These are phyloP conservation scores for Rostrohypoxylon terebratum DNA, from an alignment of 495 filamentous ascomycete species.

Conservation along the genomic window DNA sequence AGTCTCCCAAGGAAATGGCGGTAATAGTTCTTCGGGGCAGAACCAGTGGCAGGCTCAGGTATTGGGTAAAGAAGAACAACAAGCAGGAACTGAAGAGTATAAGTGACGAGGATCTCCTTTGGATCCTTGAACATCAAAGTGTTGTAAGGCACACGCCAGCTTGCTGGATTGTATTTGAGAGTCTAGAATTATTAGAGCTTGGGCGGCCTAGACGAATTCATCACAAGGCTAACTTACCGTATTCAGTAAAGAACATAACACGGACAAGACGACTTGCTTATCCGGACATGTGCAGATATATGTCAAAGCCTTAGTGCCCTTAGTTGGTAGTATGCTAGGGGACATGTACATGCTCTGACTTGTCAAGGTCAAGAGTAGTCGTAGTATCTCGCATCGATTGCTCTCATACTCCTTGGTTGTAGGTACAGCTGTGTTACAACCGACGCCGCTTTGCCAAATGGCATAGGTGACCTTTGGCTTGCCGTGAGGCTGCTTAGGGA, in stretches of 20 bases:
- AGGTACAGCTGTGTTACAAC: constrained; percentile 88
- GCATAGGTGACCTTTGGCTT: constrained; percentile 88
- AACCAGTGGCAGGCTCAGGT: constrained; percentile 74
- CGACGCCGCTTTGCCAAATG: constrained; percentile 98
- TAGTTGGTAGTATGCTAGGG: constrained; percentile 82
- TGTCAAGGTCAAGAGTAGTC: constrained; percentile 85
- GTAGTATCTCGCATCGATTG: constrained; percentile 90
- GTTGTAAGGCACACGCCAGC: constrained; percentile 95
- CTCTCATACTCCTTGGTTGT: constrained; percentile 91
- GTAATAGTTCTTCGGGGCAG: constrained; percentile 83
- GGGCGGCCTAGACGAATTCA: background rate
- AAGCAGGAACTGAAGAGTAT: constrained; percentile 91
- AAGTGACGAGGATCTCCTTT: constrained; percentile 91
- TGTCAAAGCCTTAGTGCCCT: constrained; percentile 87
- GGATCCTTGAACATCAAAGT: constrained; percentile 93
- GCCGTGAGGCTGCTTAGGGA: constrained; percentile 72
- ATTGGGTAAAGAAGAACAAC: constrained; percentile 90
- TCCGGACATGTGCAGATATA: constrained; percentile 88
- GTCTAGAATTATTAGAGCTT: constrained; percentile 66
- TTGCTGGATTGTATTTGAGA: constrained; percentile 95
- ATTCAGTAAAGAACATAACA: constrained; percentile 92
- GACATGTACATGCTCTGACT: constrained; percentile 95
- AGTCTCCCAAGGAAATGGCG: constrained; percentile 91
- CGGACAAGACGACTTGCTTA: constrained; percentile 89
- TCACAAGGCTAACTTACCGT: constrained; percentile 71